Conservation (phyloP, 2,329 filamentous ascomycete genomes). For the Trichophyton verrucosum region DNA sequence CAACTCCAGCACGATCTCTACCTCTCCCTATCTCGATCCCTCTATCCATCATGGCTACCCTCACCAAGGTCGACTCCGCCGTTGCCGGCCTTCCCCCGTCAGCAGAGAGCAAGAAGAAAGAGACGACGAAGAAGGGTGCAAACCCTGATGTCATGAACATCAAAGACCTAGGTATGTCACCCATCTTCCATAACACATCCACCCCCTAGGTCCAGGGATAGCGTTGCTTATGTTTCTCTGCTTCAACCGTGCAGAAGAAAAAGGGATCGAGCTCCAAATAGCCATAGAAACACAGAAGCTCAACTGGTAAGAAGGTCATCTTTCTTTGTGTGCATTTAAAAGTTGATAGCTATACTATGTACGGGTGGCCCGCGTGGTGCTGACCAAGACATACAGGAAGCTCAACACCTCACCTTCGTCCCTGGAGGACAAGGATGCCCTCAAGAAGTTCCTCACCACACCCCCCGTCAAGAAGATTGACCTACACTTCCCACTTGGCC, state of each 20-base stretch:
- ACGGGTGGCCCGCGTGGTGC: background rate
- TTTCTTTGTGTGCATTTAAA: background rate
- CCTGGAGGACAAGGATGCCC: conserved; percentile 69
- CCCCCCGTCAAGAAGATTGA: conserved; percentile 91
- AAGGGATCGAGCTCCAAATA: conserved; percentile 58
- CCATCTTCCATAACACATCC: background rate
- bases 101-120: conserved; percentile 44
- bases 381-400: conserved; percentile 50
- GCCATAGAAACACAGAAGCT: conserved; percentile 74
- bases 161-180: conserved; percentile 62
- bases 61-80: conserved; percentile 85
- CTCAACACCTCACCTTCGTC: conserved; percentile 72
- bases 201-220: background rate
- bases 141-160: conserved; percentile 77
- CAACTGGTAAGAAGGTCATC: conserved; percentile 57
- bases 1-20: background rate
- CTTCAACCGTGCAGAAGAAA: conserved; percentile 48
- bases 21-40: background rate
- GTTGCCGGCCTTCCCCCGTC: conserved; percentile 64
- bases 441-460: conserved; percentile 67
- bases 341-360: no score
- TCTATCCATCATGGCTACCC: conserved; percentile 44
- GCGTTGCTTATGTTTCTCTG: background rate
- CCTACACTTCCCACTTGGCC: conserved; percentile 76
- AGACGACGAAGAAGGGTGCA: conserved; percentile 30